phyloP scores from a whole-genome alignment of 2,329 filamentous ascomycete genomes.

The Orbilia quercus region DNA sequence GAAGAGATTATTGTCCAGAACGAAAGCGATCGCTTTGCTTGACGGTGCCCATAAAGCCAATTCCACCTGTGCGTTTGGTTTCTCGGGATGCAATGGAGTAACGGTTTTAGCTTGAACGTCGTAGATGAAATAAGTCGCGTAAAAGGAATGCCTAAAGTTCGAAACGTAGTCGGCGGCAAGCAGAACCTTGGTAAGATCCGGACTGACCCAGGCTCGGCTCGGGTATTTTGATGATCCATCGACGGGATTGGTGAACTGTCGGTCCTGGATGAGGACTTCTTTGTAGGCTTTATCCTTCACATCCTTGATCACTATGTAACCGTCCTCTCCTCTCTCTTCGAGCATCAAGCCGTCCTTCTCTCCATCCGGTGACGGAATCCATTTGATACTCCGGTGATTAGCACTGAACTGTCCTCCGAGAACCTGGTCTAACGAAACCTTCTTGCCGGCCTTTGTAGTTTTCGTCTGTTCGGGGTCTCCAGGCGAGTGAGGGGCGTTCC shows the following conservation, averaged over 20 bases:
- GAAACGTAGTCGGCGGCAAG: constrained; percentile 76
- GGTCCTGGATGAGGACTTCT: constrained; percentile 74
- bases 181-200: constrained; percentile 85
- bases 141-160: constrained; percentile 92
- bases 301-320: constrained; percentile 85
- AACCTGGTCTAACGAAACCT: constrained; percentile 78
- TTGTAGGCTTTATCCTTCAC: constrained; percentile 75
- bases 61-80: constrained; percentile 76
- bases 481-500: constrained; percentile 71
- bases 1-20: constrained; percentile 88
- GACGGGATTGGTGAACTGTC: constrained; percentile 69
- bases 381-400: constrained; percentile 75
- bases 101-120: constrained; percentile 83
- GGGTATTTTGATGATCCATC: constrained; percentile 70
- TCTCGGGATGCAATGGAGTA: constrained; percentile 78
- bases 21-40: constrained; percentile 89
- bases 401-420: constrained; percentile 74
- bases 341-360: constrained; percentile 85
- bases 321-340: constrained; percentile 72
- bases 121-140: constrained; percentile 88
- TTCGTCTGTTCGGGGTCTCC: constrained; percentile 76
- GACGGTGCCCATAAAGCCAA: constrained; percentile 89
- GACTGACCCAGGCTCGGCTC: constrained; percentile 76
- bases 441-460: constrained; percentile 68
- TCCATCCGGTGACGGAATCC: constrained; percentile 78